Evolutionary conservation across 169 alveolate species (phyloP).

Genomic region (Cryptosporidium andersoni): DNA sequence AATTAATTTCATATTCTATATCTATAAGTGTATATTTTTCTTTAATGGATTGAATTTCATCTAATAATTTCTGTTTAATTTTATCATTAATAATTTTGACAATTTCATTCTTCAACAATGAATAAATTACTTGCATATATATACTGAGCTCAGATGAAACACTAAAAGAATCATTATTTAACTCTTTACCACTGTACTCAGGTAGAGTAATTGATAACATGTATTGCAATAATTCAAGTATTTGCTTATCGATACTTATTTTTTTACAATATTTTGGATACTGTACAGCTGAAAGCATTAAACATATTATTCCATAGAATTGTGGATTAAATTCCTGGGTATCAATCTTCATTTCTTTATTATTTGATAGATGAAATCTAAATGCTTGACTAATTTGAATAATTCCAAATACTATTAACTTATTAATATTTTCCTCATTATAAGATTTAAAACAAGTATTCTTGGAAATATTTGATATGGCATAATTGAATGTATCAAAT

Average conservation of each 20-base stretch:
- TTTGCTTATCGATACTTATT: not conserved
- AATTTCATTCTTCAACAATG: too few species aligned
- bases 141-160: too few species aligned
- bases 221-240: conserved; percentile 2
- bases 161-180: too few species aligned
- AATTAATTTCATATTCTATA: not conserved
- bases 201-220: too few species aligned
- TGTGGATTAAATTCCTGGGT: conserved; percentile 6
- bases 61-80: too few species aligned
- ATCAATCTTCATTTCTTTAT: not conserved
- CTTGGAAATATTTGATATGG: conserved; percentile 2
- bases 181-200: too few species aligned
- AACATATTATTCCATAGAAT: conserved; percentile 41
- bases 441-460: conserved; percentile 8
- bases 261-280: conserved; percentile 43
- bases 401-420: conserved; percentile 33
- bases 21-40: not conserved
- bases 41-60: too few species aligned
- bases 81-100: too few species aligned
- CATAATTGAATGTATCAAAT: conserved; percentile 2
- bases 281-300: not conserved
- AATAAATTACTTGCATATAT: too few species aligned
- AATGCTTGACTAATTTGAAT: conserved; percentile 35
- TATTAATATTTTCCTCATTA: conserved; percentile 2
- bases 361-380: not conserved